Conservation (phyloP, 2,329 filamentous ascomycete species). For the Atkinsonella hypoxylon region DNA sequence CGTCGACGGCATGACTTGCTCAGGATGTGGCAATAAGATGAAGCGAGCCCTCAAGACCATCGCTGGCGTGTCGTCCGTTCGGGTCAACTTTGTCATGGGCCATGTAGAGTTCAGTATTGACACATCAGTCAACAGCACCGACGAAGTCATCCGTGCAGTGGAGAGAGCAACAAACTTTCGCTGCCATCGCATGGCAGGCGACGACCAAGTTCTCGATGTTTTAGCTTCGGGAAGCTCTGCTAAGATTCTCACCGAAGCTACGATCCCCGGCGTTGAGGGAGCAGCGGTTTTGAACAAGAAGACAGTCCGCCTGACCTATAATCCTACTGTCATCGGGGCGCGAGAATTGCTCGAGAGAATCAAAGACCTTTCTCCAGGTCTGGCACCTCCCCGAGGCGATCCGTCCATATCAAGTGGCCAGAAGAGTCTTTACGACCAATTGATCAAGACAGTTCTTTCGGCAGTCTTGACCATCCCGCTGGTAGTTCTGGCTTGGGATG, state of each 20-base stretch:
- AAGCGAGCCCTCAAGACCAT: slow-evolving; percentile 15
- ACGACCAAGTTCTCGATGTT: slow-evolving; percentile 19
- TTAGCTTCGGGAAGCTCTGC: slow-evolving; percentile 11
- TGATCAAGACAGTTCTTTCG: slow-evolving; percentile 19
- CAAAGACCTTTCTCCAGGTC: slow-evolving; percentile 10
- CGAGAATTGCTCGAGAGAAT: slow-evolving; percentile 16
- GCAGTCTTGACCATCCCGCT: slow-evolving; percentile 23
- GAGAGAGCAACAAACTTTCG: slow-evolving; percentile 20
- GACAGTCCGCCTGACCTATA: slow-evolving; percentile 20
- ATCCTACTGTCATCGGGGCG: slow-evolving; percentile 22
- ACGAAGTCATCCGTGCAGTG: slow-evolving; percentile 16
- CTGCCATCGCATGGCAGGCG: slow-evolving; percentile 14
- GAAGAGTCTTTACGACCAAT: slow-evolving; percentile 19
- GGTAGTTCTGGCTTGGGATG: slow-evolving; percentile 20
- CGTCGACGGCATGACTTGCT: slow-evolving; percentile 26
- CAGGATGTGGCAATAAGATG: slow-evolving; percentile 24
- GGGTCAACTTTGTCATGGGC: slow-evolving; percentile 27
- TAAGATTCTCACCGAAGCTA: slow-evolving; percentile 11
- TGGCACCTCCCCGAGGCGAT: slow-evolving; percentile 22
- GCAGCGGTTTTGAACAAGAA: slow-evolving; percentile 17
- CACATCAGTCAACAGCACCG: slow-evolving; percentile 11
- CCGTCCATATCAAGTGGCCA: slow-evolving; percentile 18
- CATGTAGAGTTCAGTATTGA: slow-evolving; percentile 23
- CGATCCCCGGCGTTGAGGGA: slow-evolving; percentile 15
- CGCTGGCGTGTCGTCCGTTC: slow-evolving; percentile 19